These are phyloP conservation scores for Candida albicans DNA, from an alignment of 1,139 yeast species.

Conservation along the genomic window DNA sequence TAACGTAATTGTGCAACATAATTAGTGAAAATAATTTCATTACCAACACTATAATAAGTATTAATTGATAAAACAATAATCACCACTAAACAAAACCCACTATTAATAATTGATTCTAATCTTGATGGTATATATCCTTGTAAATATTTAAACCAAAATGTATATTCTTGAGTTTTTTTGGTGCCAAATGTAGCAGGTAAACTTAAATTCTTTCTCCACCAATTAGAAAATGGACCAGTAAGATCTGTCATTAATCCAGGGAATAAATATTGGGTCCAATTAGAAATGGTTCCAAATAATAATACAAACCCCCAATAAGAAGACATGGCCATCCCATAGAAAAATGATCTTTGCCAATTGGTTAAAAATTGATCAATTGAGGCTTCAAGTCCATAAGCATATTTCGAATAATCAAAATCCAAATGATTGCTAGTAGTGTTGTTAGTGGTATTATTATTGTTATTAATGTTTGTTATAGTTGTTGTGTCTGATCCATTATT, in stretches of 20 bases:
- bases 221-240: conserved; percentile 29
- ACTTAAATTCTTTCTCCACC: conserved; percentile 35
- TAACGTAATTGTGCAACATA: conserved; percentile 26
- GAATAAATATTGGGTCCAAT: conserved; percentile 35
- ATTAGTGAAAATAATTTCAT: conserved; percentile 19
- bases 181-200: conserved; percentile 41
- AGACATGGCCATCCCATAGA: conserved; percentile 16
- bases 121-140: conserved; percentile 27
- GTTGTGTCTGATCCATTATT: conserved; percentile 17
- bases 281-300: conserved; percentile 37
- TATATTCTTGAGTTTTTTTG: conserved; percentile 16
- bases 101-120: conserved; percentile 19
- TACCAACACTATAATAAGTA: conserved; percentile 18
- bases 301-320: conserved; percentile 51
- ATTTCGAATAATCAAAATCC: conserved; percentile 1
- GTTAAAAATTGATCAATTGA: conserved; percentile 26
- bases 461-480: conserved; percentile 19
- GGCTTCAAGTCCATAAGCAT: conserved; percentile 7
- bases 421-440: neutral
- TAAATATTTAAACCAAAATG: conserved; percentile 18
- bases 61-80: conserved; percentile 37
- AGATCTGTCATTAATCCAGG: conserved; percentile 23
- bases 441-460: neutral
- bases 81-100: conserved; percentile 44
- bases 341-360: conserved; percentile 20